Percentiles rank a stretch among this genome's conserved stretches.
Evolutionary conservation across 805 yeast genomes (phyloP).

Genomic region (Cyberlindnera petersonii): DNA sequence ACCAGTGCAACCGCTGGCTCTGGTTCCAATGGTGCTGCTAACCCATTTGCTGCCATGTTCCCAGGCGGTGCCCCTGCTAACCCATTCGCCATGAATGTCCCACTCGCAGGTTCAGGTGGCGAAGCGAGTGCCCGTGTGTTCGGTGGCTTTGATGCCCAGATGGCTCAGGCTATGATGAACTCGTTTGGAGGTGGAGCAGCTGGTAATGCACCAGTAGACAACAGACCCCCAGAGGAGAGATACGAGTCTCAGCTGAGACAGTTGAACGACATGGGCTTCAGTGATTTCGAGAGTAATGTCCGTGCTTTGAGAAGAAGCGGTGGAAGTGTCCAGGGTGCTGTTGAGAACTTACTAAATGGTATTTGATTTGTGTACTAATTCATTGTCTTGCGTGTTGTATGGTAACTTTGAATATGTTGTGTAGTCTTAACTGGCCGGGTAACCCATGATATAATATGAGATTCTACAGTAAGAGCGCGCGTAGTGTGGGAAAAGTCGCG

Average conservation of each 20-base stretch:
- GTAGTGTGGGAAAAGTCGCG: too few relatives aligned
- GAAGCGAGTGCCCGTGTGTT: too few relatives aligned
- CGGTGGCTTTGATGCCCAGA: conserved; percentile 38
- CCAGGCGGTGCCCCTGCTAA: conserved; percentile 38
- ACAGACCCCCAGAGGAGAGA: conserved; percentile 76
- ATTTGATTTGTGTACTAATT: too few relatives aligned
- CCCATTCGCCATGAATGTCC: conserved; percentile 28
- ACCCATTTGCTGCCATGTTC: conserved; percentile 32
- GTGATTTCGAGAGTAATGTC: conserved; percentile 88
- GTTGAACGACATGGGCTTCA: conserved; percentile 80
- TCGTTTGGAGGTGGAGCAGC: conserved; percentile 33
- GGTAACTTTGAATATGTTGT: too few relatives aligned
- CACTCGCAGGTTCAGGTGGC: conserved; percentile 6
- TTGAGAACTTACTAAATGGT: conserved; percentile 77
- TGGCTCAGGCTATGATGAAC: conserved; percentile 39
- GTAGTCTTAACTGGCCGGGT: too few relatives aligned
- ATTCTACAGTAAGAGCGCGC: too few relatives aligned
- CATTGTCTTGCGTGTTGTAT: too few relatives aligned
- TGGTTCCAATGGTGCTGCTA: conserved; percentile 21
- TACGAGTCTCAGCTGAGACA: conserved; percentile 70
- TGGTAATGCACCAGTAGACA: conserved; percentile 37
- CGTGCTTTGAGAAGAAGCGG: conserved; percentile 92
- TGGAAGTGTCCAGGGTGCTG: conserved; percentile 95
- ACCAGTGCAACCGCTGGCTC: conserved; percentile 14
- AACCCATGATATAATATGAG: too few relatives aligned